Base-by-base conservation (phyloP, 352 stramenopile species). In the Globisporangium cystogenes region DNA sequence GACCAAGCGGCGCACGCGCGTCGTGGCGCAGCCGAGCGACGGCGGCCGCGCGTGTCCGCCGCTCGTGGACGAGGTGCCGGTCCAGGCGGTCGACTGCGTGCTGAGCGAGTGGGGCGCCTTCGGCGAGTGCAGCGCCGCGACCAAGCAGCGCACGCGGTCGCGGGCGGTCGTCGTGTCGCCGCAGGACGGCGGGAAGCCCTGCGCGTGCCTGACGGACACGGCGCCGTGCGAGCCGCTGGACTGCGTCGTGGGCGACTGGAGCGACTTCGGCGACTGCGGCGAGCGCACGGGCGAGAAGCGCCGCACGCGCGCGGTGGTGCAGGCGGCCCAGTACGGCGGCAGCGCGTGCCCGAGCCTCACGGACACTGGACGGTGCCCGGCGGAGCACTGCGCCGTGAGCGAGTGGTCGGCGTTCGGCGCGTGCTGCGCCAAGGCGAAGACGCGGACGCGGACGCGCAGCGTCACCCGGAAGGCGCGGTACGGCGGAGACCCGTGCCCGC, bases 161-260 rank as follows among this genome's bases (percentile, higher is more conserved):
- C 72, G 76, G 3, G 56, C 65, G 0, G 58, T 90, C 1, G 5
- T 86, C 35, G 58, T 51, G 1, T 60, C 61, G 1, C 67, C 73
- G 12, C 66, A 76, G 33, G 74, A 86, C 16, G 76, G 74, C 21
- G 79, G 79, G 11, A 58, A 62, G 11, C 48, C 60, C n/a, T 90
- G 79, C 37, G 60, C 48, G 15, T 47, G 64, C 1, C 31, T 87
- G 35, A 57, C 48, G 0, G 64, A 89, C 2, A 53, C 48, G 0
- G 46, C 64, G 7, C 39, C 65, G 7, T 90, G 79, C 39, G 65
- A 68, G 24, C 52, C 68, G 12, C 57, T 84, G 0, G 46, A 75
- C 20, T 90, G 76, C 42, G 53, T 70, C 52, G 65, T 86, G 4
- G 72, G 60, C 15, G 51, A 75, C n/a, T 90, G 74, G 79, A 67